Evolutionary conservation across 2,329 filamentous ascomycete genomes (phyloP).

Genomic region (Lasiodiplodia gonubiensis): DNA sequence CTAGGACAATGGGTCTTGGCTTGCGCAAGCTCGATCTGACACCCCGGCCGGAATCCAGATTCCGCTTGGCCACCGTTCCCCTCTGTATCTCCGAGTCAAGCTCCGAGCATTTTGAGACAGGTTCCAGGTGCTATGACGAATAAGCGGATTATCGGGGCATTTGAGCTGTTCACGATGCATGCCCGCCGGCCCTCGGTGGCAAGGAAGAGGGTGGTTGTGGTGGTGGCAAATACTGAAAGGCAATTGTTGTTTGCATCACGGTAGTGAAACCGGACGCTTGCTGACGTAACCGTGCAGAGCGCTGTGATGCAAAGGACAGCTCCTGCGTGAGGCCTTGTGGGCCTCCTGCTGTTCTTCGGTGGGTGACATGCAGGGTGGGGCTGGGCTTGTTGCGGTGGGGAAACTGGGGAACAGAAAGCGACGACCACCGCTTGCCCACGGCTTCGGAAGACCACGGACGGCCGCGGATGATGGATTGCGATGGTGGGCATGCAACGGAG

Average conservation of each 20-base stretch:
- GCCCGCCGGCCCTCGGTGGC: not conserved
- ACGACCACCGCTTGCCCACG: not conserved
- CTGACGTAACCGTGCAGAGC: not conserved
- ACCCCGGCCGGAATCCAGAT: conserved; percentile 4
- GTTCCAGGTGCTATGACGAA: not conserved
- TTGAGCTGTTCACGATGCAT: not conserved
- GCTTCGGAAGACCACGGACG: not conserved
- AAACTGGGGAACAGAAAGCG: not conserved
- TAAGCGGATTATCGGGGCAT: not conserved
- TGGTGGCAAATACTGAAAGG: not conserved
- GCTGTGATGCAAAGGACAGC: not conserved
- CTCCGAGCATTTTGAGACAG: not conserved
- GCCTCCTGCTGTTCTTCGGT: not conserved
- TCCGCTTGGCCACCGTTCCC: not conserved
- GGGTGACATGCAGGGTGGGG: conserved; percentile 7
- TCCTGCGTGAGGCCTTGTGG: not conserved
- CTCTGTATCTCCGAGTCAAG: not conserved
- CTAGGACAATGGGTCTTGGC: not conserved
- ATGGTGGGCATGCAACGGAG: not conserved
- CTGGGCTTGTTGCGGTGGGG: not conserved
- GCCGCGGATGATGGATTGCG: conserved; percentile 23
- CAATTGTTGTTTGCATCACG: not conserved
- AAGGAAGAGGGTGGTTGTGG: not conserved
- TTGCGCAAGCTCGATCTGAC: conserved; percentile 14
- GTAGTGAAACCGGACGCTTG: not conserved